Evolutionary conservation across 768 basidiomycete species (phyloP).

Genomic region (Russula dissimulans): DNA sequence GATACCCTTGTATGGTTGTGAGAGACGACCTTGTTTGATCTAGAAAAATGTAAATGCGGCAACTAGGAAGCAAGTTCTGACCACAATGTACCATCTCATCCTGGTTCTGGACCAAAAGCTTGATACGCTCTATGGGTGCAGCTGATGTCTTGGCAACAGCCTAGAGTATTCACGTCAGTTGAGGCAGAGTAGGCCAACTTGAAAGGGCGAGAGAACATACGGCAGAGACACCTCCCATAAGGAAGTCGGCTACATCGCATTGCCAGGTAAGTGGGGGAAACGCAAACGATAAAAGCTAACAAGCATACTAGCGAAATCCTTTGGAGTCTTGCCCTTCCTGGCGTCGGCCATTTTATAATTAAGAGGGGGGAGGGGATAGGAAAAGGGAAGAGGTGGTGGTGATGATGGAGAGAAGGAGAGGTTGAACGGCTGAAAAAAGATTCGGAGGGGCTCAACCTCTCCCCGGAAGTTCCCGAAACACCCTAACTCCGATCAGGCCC

Average conservation of each 20-base stretch:
- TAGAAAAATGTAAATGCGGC: conserved; percentile 24
- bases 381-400: conserved; percentile 47
- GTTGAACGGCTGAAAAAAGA: conserved; percentile 38
- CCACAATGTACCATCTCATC: conserved; percentile 87
- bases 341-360: conserved; percentile 65
- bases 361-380: conserved; percentile 31
- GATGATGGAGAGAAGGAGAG: conserved; percentile 31
- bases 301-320: conserved; percentile 78
- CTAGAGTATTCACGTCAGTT: conserved; percentile 32
- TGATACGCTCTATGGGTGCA: conserved; percentile 99
- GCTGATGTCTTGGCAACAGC: conserved; percentile 99
- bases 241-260: conserved; percentile 62
- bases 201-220: conserved; percentile 36
- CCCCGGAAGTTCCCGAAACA: conserved; percentile 24
- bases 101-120: conserved; percentile 97
- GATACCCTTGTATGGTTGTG: conserved; percentile 94
- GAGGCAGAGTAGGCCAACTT: background rate
- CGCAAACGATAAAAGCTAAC: background rate
- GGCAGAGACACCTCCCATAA: conserved; percentile 95
- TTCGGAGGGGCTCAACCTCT: conserved; percentile 29
- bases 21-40: conserved; percentile 99
- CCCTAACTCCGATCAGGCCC: conserved; percentile 25
- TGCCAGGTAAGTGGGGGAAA: conserved; percentile 28
- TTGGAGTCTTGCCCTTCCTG: conserved; percentile 80
- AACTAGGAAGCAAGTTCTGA: background rate